Conservation (phyloP, 2,329 filamentous ascomycete species). For the Paecilomyces formosus region DNA sequence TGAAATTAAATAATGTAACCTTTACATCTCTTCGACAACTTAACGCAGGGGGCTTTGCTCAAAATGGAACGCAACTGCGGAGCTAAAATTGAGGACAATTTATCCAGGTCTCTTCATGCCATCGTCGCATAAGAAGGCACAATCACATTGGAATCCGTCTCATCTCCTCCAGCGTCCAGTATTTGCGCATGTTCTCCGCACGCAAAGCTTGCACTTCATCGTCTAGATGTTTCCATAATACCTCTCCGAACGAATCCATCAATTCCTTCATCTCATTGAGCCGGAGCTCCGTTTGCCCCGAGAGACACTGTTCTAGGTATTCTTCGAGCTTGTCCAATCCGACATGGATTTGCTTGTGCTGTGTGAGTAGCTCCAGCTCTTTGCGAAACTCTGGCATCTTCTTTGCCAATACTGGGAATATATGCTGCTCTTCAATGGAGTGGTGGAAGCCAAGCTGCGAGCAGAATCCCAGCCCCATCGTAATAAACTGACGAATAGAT, state of each 20-base stretch:
- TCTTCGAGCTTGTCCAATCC: conserved; percentile 62
- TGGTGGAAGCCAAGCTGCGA: conserved; percentile 69
- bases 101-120: not conserved
- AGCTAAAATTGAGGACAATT: not conserved
- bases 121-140: not conserved
- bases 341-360: conserved; percentile 72
- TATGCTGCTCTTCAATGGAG: conserved; percentile 69
- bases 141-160: conserved; percentile 58
- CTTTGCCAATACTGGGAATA: conserved; percentile 70
- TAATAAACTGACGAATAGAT: conserved; percentile 62
- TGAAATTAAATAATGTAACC: not conserved
- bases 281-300: conserved; percentile 54
- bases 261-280: conserved; percentile 56
- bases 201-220: conserved; percentile 72
- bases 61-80: not conserved
- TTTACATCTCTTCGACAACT: not conserved
- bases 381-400: conserved; percentile 71
- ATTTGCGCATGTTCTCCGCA: conserved; percentile 81
- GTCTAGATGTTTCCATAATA: conserved; percentile 76
- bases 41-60: not conserved
- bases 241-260: conserved; percentile 70
- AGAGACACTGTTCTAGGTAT: conserved; percentile 57
- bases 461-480: conserved; percentile 61
- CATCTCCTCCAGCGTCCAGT: conserved; percentile 74
- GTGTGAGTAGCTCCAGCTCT: conserved; percentile 59